phyloP scores from a whole-genome alignment of 164 flowering plant genomes.

The Warburgia ugandensis region DNA sequence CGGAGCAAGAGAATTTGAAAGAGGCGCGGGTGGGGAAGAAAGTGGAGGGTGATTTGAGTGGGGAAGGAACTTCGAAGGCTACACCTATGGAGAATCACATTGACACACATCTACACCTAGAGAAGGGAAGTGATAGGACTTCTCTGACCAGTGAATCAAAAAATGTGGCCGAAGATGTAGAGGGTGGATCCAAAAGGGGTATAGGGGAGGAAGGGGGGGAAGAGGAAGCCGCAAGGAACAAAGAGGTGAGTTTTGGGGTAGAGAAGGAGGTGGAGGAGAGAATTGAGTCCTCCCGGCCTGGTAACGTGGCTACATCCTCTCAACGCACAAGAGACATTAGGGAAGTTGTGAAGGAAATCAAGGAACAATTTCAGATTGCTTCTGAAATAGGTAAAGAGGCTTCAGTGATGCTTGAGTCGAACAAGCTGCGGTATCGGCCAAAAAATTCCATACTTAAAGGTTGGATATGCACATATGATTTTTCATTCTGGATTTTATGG shows the following conservation, averaged over 20 bases:
- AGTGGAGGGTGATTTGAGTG: too few relatives aligned
- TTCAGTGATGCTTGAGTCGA: constrained; percentile 73
- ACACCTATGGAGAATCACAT: too few relatives aligned
- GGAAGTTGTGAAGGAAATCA: constrained; percentile 79
- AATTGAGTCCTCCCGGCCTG: constrained; percentile 26
- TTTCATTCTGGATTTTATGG: neutral
- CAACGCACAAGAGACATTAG: constrained; percentile 58
- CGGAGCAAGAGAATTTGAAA: constrained; percentile 34
- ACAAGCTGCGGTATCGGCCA: constrained; percentile 65
- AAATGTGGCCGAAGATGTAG: constrained; percentile 1
- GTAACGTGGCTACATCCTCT: constrained; percentile 44
- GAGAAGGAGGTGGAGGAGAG: constrained; percentile 1
- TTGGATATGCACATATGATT: constrained; percentile 8
- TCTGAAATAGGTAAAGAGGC: constrained; percentile 71
- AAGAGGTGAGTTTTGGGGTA: constrained; percentile 11
- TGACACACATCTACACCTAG: too few relatives aligned
- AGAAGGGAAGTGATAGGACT: constrained; percentile 19
- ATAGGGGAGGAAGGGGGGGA: constrained; percentile 24
- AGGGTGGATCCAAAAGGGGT: constrained; percentile 22
- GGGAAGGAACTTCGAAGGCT: too few relatives aligned
- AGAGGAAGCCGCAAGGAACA: constrained; percentile 35
- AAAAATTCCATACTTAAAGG: constrained; percentile 48
- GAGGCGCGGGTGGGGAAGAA: too few relatives aligned
- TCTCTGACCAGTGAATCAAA: constrained; percentile 15
- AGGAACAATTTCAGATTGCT: constrained; percentile 71